A percentile compares a stretch with the other conserved stretches of the same genome.
Evolutionary conservation across 2,329 filamentous ascomycete species (phyloP).

Genomic region (Penicillium sp.): DNA sequence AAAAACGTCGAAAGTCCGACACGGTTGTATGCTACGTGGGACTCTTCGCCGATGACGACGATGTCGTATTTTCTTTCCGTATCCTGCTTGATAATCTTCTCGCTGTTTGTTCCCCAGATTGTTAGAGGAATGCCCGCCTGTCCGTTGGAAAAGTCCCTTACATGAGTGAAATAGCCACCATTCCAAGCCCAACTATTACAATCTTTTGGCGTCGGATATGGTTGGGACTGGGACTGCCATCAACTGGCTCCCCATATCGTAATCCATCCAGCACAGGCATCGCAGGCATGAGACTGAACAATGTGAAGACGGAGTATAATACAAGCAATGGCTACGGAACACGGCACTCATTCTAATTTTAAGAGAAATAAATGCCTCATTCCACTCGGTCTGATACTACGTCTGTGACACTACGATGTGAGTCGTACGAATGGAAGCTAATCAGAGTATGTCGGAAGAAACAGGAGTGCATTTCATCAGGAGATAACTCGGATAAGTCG

Average conservation of each 20-base stretch:
- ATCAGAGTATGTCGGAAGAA: conserved; percentile 5
- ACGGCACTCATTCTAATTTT: conserved; percentile 10
- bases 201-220: conserved; percentile 55
- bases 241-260: conserved; percentile 21
- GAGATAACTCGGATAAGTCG: conserved; percentile 2
- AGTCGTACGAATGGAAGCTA: not conserved
- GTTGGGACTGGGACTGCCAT: conserved; percentile 14
- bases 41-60: conserved; percentile 81
- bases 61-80: conserved; percentile 75
- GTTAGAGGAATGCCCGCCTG: conserved; percentile 3
- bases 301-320: not conserved
- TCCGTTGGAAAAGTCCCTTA: conserved; percentile 52
- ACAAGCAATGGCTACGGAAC: conserved; percentile 2
- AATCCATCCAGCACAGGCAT: conserved; percentile 27
- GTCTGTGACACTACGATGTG: not conserved
- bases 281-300: conserved; percentile 16
- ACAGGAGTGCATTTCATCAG: conserved; percentile 3
- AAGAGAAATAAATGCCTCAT: not conserved
- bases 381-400: not conserved
- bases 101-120: conserved; percentile 48
- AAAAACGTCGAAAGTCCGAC: conserved; percentile 89
- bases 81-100: conserved; percentile 85
- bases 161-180: conserved; percentile 90
- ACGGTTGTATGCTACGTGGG: conserved; percentile 85
- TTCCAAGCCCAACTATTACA: conserved; percentile 83